phyloP scores from a whole-genome alignment of 495 filamentous ascomycete species.

The Aspergillus funiculosus region DNA sequence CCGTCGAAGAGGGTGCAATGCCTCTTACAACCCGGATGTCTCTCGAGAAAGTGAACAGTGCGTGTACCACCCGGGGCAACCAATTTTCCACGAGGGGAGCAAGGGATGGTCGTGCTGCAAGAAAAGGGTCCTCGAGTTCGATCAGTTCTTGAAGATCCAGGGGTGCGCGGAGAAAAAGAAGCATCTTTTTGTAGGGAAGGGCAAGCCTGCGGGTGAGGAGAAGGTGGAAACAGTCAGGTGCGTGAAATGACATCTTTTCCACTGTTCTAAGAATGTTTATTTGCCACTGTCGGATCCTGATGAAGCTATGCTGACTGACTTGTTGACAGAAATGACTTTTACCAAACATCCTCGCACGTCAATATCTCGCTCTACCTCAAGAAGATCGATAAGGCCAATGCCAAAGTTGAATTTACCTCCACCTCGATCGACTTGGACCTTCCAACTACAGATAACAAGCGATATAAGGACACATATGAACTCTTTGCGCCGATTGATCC shows the following conservation, averaged over 20 bases:
- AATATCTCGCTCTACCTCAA: slow-evolving; percentile 93
- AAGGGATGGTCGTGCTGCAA: slow-evolving; percentile 99
- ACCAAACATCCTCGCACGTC: slow-evolving; percentile 79
- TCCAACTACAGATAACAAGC: slow-evolving; percentile 76
- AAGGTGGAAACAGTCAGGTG: slow-evolving; percentile 66
- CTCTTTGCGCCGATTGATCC: slow-evolving; percentile 73
- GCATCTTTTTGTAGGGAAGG: slow-evolving; percentile 83
- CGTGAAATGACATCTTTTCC: too few species aligned
- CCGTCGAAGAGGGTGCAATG: slow-evolving; percentile 68
- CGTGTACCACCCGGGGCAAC: slow-evolving; percentile 75
- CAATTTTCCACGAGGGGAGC: slow-evolving; percentile 94
- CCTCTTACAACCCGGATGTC: slow-evolving; percentile 52
- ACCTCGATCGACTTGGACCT: slow-evolving; percentile 67
- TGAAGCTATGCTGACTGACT: not conserved
- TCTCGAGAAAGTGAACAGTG: slow-evolving; percentile 71
- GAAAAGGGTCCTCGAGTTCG: slow-evolving; percentile 88
- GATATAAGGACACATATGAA: slow-evolving; percentile 66
- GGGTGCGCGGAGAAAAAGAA: slow-evolving; percentile 76
- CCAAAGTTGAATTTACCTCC: slow-evolving; percentile 60
- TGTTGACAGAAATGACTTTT: slow-evolving; percentile 72
- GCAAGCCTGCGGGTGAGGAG: slow-evolving; percentile 53
- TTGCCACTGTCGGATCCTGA: not conserved
- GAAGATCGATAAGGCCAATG: slow-evolving; percentile 81
- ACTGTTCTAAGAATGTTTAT: too few species aligned
- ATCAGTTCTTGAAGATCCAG: slow-evolving; percentile 92